Evolutionary conservation across 2,329 filamentous ascomycete species (phyloP).

Genomic region (Camptophora hylomeconis): DNA sequence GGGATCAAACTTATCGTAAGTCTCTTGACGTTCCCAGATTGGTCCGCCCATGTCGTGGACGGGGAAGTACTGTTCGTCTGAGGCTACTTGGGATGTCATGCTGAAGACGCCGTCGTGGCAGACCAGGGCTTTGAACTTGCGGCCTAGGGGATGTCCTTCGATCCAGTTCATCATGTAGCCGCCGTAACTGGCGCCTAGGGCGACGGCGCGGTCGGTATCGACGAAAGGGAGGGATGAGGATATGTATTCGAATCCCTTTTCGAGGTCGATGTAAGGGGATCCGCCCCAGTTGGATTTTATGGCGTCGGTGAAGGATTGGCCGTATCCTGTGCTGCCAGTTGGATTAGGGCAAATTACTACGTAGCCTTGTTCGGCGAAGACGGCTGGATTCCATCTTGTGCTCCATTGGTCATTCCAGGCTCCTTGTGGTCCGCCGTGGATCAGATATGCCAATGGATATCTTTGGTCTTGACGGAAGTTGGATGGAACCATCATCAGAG

Average conservation of each 20-base stretch:
- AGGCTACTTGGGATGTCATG: slow-evolving; percentile 30
- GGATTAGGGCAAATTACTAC: slow-evolving; percentile 47
- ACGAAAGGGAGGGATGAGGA: slow-evolving; percentile 37
- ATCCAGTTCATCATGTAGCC: slow-evolving; percentile 51
- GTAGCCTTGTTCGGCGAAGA: slow-evolving; percentile 50
- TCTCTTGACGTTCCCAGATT: slow-evolving; percentile 36
- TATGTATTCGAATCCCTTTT: slow-evolving; percentile 40
- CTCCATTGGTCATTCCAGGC: slow-evolving; percentile 44
- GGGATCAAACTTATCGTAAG: slow-evolving; percentile 47
- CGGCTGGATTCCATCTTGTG: slow-evolving; percentile 40
- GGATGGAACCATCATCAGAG: slow-evolving; percentile 35
- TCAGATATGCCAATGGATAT: slow-evolving; percentile 42
- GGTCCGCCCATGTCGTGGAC: slow-evolving; percentile 39
- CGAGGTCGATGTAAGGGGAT: slow-evolving; percentile 42
- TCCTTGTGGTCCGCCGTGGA: slow-evolving; percentile 40
- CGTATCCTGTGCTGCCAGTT: slow-evolving; percentile 45
- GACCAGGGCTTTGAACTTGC: slow-evolving; percentile 44
- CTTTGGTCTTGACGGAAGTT: slow-evolving; percentile 32
- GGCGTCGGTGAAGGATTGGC: slow-evolving; percentile 39
- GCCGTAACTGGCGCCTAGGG: slow-evolving; percentile 43
- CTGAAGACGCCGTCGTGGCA: slow-evolving; percentile 35
- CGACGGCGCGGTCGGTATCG: slow-evolving; percentile 40
- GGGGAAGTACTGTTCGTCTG: slow-evolving; percentile 44
- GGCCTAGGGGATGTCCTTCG: slow-evolving; percentile 39
- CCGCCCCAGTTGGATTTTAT: slow-evolving; percentile 42